These are phyloP conservation scores for Boletus sensibilis DNA, from an alignment of 768 basidiomycete species.

Conservation along the genomic window DNA sequence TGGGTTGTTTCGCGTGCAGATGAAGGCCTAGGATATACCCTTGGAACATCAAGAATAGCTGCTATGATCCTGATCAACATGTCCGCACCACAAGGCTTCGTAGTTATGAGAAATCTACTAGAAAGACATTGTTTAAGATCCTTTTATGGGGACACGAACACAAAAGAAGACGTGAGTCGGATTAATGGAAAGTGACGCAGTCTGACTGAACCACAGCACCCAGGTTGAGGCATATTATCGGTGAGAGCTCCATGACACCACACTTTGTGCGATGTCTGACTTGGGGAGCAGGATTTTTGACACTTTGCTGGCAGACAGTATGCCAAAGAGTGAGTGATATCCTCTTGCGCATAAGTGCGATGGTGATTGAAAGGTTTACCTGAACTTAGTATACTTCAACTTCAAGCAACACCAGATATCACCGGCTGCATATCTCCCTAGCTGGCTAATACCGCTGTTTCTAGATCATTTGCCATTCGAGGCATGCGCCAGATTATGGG, in stretches of 20 bases:
- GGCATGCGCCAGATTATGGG: conserved; percentile 86
- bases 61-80: conserved; percentile 88
- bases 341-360: neutral
- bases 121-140: conserved; percentile 83
- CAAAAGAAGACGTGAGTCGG: conserved; percentile 75
- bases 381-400: conserved; percentile 77
- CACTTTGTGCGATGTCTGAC: conserved; percentile 13
- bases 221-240: conserved; percentile 92
- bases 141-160: conserved; percentile 71
- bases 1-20: conserved; percentile 87
- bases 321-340: conserved; percentile 77
- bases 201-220: conserved; percentile 27
- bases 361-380: neutral
- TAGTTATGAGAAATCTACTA: conserved; percentile 81
- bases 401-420: conserved; percentile 93
- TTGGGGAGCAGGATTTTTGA: conserved; percentile 72
- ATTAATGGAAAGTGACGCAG: conserved; percentile 14
- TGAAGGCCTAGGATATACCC: conserved; percentile 73
- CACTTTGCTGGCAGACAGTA: conserved; percentile 84
- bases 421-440: conserved; percentile 76
- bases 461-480: conserved; percentile 88
- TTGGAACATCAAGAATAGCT: conserved; percentile 69
- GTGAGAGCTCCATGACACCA: conserved; percentile 36
- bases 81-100: conserved; percentile 69
- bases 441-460: conserved; percentile 82